phyloP scores from a whole-genome alignment of 2,329 filamentous ascomycete genomes.

The Cordyceps cateniannulata region DNA sequence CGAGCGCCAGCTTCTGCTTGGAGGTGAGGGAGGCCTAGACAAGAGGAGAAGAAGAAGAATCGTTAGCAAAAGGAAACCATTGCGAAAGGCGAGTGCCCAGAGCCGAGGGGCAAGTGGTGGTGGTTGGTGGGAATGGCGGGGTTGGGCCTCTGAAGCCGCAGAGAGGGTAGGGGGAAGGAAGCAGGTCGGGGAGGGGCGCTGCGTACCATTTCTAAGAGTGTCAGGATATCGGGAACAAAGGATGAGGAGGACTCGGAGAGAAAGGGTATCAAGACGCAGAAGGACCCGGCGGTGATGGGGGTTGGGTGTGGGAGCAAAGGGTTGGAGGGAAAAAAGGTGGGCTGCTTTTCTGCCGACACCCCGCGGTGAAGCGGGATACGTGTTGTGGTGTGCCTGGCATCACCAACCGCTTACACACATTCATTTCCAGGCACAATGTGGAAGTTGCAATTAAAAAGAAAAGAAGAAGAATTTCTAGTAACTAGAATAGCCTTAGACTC shows the following conservation, averaged over 20 bases:
- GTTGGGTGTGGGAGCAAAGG: neutral
- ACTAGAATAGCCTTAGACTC: neutral
- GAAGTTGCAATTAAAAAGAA: neutral
- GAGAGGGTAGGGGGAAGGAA: neutral
- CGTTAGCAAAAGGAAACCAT: neutral
- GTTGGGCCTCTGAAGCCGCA: neutral
- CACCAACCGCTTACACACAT: neutral
- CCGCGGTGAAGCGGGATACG: neutral
- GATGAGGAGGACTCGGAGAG: neutral
- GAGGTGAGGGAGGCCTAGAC: slow-evolving; percentile 36
- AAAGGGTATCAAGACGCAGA: neutral
- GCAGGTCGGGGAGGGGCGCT: neutral
- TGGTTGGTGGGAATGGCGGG: neutral
- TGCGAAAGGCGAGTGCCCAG: neutral
- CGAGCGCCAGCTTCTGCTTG: slow-evolving; percentile 86
- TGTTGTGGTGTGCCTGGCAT: neutral
- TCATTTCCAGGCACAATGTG: neutral
- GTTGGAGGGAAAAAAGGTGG: neutral
- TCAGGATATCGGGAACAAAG: neutral
- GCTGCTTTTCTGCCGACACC: slow-evolving; percentile 1
- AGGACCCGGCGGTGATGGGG: neutral
- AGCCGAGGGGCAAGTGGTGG: neutral
- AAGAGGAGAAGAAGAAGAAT: neutral
- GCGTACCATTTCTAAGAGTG: neutral
- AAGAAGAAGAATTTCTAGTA: neutral